Percentiles rank a stretch among this genome's conserved stretches.
Conservation (phyloP, 2,329 filamentous ascomycete genomes). For the Aspergillus brasiliensis region DNA sequence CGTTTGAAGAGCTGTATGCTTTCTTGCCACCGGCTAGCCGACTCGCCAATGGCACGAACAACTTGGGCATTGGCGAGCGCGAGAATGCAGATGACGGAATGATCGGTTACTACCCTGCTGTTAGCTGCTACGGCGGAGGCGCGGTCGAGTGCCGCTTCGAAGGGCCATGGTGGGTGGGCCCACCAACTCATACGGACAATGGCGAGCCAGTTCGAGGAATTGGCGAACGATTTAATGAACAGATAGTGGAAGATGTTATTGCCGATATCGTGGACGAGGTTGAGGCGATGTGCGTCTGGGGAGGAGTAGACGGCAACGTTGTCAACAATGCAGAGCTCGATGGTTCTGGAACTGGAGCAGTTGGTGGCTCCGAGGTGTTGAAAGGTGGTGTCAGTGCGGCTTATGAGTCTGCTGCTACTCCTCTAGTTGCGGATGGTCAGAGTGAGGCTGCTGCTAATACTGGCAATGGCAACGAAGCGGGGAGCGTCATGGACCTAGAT, state of each 20-base stretch:
- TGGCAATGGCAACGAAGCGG: conserved; percentile 25
- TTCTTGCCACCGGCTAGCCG: conserved; percentile 87
- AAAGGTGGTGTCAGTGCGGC: conserved; percentile 36
- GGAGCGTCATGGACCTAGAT: conserved; percentile 13
- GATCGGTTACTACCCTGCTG: conserved; percentile 91
- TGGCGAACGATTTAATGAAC: conserved; percentile 81
- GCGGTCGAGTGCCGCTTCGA: conserved; percentile 94
- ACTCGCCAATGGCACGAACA: conserved; percentile 46
- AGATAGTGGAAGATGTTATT: conserved; percentile 90
- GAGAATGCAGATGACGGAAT: conserved; percentile 92
- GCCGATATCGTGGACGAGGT: conserved; percentile 95
- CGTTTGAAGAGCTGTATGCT: conserved; percentile 83
- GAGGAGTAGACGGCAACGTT: conserved; percentile 38
- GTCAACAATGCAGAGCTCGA: conserved; percentile 32
- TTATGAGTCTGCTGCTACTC: conserved; percentile 28
- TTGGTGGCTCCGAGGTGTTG: conserved; percentile 34
- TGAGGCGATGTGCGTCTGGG: conserved; percentile 69
- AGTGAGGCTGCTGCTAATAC: conserved; percentile 17
- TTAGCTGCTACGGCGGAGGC: conserved; percentile 89
- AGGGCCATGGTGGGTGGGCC: conserved; percentile 87
- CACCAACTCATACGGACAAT: conserved; percentile 56
- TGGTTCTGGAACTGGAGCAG: conserved; percentile 27
- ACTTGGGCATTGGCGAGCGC: conserved; percentile 65
- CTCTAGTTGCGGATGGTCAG: conserved; percentile 10
- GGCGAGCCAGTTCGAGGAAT: conserved; percentile 59